phyloP scores from a whole-genome alignment of 2,329 filamentous ascomycete genomes.

The Xylaria sp. region DNA sequence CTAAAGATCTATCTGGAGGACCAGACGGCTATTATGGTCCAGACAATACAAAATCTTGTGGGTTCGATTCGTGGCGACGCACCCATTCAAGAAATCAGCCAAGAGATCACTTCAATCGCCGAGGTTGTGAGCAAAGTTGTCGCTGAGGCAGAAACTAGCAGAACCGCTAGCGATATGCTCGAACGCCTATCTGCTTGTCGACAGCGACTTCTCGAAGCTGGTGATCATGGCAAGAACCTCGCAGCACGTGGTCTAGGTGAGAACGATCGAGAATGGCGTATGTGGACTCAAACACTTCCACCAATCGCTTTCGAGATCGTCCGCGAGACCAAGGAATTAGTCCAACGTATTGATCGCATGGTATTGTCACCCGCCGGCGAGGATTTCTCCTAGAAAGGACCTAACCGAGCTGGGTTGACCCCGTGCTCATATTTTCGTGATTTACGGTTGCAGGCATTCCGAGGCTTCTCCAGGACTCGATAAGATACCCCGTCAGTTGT shows the following conservation, averaged over 20 bases:
- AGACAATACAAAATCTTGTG: conserved; percentile 82
- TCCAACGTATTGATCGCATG: conserved; percentile 52
- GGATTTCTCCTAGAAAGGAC: conserved; percentile 51
- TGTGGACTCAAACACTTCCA: conserved; percentile 73
- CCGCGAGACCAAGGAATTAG: conserved; percentile 78
- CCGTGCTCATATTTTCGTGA: conserved; percentile 31
- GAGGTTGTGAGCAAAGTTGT: conserved; percentile 74
- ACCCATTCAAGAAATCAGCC: conserved; percentile 66
- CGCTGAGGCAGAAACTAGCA: conserved; percentile 64
- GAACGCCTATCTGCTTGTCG: conserved; percentile 66
- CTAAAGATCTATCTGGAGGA: conserved; percentile 79
- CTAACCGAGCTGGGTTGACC: conserved; percentile 27
- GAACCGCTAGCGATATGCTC: conserved; percentile 58
- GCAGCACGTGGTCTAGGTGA: conserved; percentile 57
- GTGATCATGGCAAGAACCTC: conserved; percentile 65
- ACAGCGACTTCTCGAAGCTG: conserved; percentile 67
- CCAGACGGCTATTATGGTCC: conserved; percentile 78
- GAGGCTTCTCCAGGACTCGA: conserved; percentile 15
- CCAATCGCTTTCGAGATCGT: conserved; percentile 89
- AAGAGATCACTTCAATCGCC: conserved; percentile 73
- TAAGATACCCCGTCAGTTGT: conserved; percentile 30
- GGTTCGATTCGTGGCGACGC: conserved; percentile 70
- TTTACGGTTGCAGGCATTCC: conserved; percentile 23
- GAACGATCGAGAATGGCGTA: conserved; percentile 61
- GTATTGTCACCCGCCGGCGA: conserved; percentile 46